Evolutionary conservation across 2,329 filamentous ascomycete species (phyloP).

Genomic region (Juglanconis sp.): DNA sequence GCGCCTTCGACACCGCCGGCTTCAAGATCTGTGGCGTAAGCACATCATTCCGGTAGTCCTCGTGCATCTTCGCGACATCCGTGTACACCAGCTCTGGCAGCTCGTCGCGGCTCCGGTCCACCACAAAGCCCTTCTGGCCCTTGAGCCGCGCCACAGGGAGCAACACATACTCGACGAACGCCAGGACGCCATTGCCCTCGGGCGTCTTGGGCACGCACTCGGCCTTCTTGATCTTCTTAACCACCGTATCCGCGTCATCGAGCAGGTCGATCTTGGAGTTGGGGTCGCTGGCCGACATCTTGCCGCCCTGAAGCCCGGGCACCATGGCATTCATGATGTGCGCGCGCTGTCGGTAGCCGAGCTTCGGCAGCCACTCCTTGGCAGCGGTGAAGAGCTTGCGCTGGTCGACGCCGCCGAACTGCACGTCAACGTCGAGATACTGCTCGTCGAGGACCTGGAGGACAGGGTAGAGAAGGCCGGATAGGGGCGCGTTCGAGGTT

Average conservation of each 20-base stretch:
- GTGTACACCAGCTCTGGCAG: slow-evolving; percentile 75
- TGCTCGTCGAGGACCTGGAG: slow-evolving; percentile 91
- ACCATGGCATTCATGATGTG: slow-evolving; percentile 71
- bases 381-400: slow-evolving; percentile 86
- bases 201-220: slow-evolving; percentile 71
- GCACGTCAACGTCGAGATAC: slow-evolving; percentile 80
- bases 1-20: slow-evolving; percentile 70
- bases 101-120: slow-evolving; percentile 62
- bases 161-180: slow-evolving; percentile 83
- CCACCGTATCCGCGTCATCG: slow-evolving; percentile 69
- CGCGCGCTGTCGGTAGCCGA: slow-evolving; percentile 75
- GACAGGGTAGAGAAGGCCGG: slow-evolving; percentile 76
- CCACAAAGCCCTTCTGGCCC: slow-evolving; percentile 61
- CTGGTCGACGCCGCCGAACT: slow-evolving; percentile 84
- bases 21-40: slow-evolving; percentile 87
- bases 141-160: slow-evolving; percentile 71
- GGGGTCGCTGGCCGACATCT: slow-evolving; percentile 71
- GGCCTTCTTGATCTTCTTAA: slow-evolving; percentile 84
- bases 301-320: slow-evolving; percentile 73
- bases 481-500: slow-evolving; percentile 69
- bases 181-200: slow-evolving; percentile 82
- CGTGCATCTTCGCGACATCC: slow-evolving; percentile 68
- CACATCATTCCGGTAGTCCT: slow-evolving; percentile 76
- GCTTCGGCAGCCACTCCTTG: slow-evolving; percentile 77
- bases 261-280: slow-evolving; percentile 92